phyloP scores from a whole-genome alignment of 768 basidiomycete genomes.

The Rhodosporidiobolus sp. region DNA sequence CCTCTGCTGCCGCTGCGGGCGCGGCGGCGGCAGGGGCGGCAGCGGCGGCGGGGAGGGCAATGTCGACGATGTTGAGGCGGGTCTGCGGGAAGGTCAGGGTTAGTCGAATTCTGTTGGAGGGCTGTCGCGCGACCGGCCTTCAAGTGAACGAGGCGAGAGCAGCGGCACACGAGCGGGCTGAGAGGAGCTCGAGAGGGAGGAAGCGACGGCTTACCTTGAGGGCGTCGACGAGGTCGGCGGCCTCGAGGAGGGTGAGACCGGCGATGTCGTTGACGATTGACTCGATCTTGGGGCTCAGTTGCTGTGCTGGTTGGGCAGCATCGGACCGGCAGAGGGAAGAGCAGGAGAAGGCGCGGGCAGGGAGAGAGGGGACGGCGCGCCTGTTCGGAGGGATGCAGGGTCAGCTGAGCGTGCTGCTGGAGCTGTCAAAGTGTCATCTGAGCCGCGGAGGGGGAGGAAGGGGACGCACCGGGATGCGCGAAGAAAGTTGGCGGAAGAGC shows the following conservation, averaged over 20 bases:
- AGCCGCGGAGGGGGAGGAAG: neutral
- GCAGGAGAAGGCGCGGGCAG: neutral
- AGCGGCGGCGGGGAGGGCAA: conserved; percentile 80
- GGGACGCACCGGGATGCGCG: neutral
- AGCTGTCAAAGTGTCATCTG: no score
- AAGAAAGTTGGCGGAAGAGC: neutral
- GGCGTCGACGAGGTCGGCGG: conserved; percentile 84
- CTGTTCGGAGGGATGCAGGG: neutral
- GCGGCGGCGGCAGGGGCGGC: conserved; percentile 52
- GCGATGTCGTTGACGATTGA: conserved; percentile 93
- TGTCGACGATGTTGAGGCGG: conserved; percentile 93
- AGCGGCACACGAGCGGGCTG: neutral
- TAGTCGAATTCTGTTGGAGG: neutral
- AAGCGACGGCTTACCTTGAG: conserved; percentile 65
- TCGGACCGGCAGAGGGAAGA: neutral
- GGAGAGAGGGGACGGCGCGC: neutral
- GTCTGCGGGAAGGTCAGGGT: conserved; percentile 55
- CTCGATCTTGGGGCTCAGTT: conserved; percentile 58
- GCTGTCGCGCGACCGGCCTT: neutral
- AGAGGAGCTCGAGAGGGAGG: neutral
- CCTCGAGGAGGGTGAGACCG: conserved; percentile 79
- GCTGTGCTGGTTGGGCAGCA: conserved; percentile 12
- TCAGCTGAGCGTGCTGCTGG: no score
- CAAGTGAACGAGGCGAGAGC: neutral
- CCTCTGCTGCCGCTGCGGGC: conserved; percentile 59